Base-by-base conservation (phyloP, 805 yeast genomes). In the Teunomyces panamensis region DNA sequence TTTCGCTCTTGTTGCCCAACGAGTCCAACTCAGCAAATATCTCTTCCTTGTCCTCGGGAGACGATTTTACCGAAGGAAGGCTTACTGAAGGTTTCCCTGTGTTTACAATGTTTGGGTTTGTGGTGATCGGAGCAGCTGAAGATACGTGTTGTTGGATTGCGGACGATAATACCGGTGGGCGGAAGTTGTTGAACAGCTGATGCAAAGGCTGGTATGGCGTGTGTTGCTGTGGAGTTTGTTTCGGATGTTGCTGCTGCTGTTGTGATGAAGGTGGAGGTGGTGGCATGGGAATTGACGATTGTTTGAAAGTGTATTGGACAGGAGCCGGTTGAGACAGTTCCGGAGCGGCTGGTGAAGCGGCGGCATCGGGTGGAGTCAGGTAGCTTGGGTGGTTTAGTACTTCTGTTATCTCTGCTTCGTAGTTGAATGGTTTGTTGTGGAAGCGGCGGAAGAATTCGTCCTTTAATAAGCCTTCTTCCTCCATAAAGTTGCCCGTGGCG, bases 401-500 rank as follows among this genome's bases (percentile, higher is more conserved):
- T 30, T 51, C 49, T 30, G 44, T 35, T 41, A 51, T 49, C 34
- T 53, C 54, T 4, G 49, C 48, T 35, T 53, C 54, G 35, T 51
- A 53, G 30, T 53, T 49, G 45, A 49, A 49, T 4, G 54, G 54
- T 16, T 52, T 52, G 39, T 52, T 50, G 39, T 47, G 54, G 43
- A 48, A 50, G 8, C 50, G 45, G 28, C 52, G 45, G 49, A 57
- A 49, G 44, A 56, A 59, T 49, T 55, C 63, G 43, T 60, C 65
- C 37, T 52, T 51, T 43, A 52, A 41, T 43, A 61, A 52, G 10
- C 59, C 58, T 45, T 64, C 69, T 44, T 66, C 71, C 39, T 64
- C 67, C 56, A 64, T 60, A 49, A 60, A 65, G 49, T 67, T 62
- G 59, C 44, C 64, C 59, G 54, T 59, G 60, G 53, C 49, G 29